Conservation (phyloP, 108 stramenopile genomes). For the Nitzschia sp. region DNA sequence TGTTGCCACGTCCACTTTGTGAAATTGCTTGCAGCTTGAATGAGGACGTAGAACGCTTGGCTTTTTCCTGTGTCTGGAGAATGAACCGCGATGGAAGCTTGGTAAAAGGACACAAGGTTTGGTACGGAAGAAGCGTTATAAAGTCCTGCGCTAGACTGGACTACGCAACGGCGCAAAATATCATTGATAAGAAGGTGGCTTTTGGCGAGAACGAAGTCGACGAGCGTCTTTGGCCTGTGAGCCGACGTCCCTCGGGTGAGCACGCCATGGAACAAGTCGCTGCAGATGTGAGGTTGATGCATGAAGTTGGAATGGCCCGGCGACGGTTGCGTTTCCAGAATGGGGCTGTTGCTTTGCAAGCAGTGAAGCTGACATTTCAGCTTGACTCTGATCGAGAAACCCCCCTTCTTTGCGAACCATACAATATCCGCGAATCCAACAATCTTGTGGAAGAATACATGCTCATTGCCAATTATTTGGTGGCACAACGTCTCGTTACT, state of each 20-base stretch:
- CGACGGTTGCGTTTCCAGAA: constrained; percentile 79
- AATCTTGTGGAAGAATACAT: constrained; percentile 97
- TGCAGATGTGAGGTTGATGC: constrained; percentile 86
- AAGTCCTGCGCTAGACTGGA: constrained; percentile 94
- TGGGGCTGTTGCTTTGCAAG: constrained; percentile 90
- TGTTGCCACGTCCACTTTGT: constrained; percentile 90
- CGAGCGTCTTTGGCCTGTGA: constrained; percentile 76
- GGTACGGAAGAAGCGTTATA: constrained; percentile 95
- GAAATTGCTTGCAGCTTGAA: constrained; percentile 95
- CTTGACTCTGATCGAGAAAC: constrained; percentile 88
- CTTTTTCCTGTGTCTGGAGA: constrained; percentile 93
- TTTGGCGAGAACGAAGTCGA: constrained; percentile 42
- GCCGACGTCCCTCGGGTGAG: constrained; percentile 81
- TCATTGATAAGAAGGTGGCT: constrained; percentile 85
- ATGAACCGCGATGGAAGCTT: constrained; percentile 93
- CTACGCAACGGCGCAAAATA: constrained; percentile 94
- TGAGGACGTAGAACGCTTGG: constrained; percentile 92
- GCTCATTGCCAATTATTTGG: constrained; percentile 96
- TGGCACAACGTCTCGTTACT: constrained; percentile 90
- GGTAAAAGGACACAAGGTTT: constrained; percentile 67
- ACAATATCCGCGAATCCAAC: constrained; percentile 94
- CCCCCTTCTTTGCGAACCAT: constrained; percentile 76
- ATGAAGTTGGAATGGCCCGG: constrained; percentile 84
- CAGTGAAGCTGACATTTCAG: constrained; percentile 88
- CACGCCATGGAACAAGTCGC: constrained; percentile 86